A percentile compares a stretch with the other conserved stretches of the same genome.
phyloP scores from a whole-genome alignment of 208 protist genomes.

The Trypanosoma rangeli region DNA sequence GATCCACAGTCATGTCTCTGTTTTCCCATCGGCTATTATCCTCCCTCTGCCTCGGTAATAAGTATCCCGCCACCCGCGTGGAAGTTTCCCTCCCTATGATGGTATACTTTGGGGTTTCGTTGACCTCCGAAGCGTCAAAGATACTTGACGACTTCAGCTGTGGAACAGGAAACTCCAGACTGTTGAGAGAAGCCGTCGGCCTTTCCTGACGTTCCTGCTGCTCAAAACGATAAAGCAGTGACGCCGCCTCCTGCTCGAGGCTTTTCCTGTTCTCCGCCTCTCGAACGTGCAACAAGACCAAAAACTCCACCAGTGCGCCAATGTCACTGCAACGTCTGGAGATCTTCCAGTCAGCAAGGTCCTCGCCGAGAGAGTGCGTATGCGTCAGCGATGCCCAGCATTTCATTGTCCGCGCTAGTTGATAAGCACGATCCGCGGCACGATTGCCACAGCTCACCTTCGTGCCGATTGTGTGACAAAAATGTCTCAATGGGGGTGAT shows the following conservation, averaged over 20 bases:
- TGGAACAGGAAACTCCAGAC: not conserved
- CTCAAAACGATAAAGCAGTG: not conserved
- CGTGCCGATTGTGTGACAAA: not conserved
- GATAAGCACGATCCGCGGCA: not conserved
- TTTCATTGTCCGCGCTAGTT: not conserved
- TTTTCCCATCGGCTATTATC: not conserved
- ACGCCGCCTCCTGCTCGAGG: not conserved
- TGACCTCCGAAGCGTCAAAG: not conserved
- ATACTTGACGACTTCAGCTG: not conserved
- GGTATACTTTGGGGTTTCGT: not conserved
- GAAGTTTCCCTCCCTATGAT: not conserved
- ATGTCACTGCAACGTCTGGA: constrained; percentile 13
- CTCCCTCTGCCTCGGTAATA: not conserved
- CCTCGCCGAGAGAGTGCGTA: not conserved
- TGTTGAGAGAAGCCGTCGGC: not conserved
- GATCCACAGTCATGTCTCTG: not conserved
- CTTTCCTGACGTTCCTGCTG: not conserved
- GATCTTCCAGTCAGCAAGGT: constrained; percentile 16
- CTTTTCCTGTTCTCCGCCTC: not conserved
- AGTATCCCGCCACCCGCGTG: not conserved
- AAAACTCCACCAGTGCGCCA: constrained; percentile 21
- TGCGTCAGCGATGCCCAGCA: not conserved
- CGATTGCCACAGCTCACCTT: not conserved
- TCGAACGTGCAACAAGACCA: constrained; percentile 1
- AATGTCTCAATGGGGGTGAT: not conserved